Evolutionary conservation across 768 basidiomycete genomes (phyloP).

Genomic region (Tulasnella sp.): DNA sequence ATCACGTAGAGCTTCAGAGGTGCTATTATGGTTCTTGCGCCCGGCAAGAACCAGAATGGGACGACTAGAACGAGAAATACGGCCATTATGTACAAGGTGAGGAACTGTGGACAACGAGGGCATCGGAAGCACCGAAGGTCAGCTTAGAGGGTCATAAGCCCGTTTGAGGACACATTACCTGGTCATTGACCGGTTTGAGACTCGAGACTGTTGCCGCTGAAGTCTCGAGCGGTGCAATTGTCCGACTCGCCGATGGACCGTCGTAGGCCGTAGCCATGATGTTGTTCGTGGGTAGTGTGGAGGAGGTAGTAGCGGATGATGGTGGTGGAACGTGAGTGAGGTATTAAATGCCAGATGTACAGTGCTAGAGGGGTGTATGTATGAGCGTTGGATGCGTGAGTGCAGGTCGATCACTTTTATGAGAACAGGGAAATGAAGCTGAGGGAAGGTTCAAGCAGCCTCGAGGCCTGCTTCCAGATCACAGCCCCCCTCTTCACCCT

Average conservation of each 20-base stretch:
- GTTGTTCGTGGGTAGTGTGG: background rate
- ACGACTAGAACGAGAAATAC: conserved; percentile 86
- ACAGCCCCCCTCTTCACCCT: conserved; percentile 15
- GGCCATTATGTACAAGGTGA: conserved; percentile 49
- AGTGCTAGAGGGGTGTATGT: background rate
- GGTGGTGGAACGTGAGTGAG: background rate
- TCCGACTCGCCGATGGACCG: background rate
- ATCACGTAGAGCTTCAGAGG: conserved; percentile 68
- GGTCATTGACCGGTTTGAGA: conserved; percentile 24
- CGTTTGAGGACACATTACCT: conserved; percentile 17
- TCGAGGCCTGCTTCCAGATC: conserved; percentile 1
- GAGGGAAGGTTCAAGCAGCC: conserved; percentile 21
- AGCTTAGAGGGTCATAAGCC: background rate
- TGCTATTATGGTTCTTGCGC: conserved; percentile 68
- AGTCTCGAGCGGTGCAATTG: background rate
- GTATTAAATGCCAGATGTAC: background rate
- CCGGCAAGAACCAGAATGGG: conserved; percentile 86
- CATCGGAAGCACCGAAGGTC: background rate
- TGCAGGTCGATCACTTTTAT: conserved; percentile 18
- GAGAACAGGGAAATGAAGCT: background rate
- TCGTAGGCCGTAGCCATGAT: conserved; percentile 1
- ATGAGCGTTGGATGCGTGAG: background rate
- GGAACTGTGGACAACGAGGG: conserved; percentile 26
- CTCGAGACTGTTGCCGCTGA: background rate
- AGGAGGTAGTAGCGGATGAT: background rate